These are phyloP conservation scores for Diplodia intermedia DNA, from an alignment of 2,329 filamentous ascomycete species.

Conservation along the genomic window DNA sequence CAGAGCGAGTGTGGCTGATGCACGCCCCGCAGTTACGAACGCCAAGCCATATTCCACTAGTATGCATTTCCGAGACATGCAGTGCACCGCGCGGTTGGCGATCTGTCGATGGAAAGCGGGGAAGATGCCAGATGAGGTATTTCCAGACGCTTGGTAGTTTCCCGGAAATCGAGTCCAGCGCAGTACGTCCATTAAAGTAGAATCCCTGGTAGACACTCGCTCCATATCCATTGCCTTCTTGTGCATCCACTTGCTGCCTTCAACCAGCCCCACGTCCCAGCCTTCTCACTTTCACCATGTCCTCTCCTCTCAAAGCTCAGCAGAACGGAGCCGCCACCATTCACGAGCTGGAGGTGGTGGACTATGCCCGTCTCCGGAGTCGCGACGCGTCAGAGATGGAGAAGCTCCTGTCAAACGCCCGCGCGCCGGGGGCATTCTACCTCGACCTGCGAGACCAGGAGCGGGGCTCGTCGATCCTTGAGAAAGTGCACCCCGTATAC, in stretches of 20 bases:
- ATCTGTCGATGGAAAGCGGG: too few relatives aligned
- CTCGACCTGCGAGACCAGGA: not conserved
- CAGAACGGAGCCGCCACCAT: not conserved
- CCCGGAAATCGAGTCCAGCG: too few relatives aligned
- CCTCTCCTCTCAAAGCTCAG: not conserved
- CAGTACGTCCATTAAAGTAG: too few relatives aligned
- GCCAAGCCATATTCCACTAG: too few relatives aligned
- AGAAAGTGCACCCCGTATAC: not conserved
- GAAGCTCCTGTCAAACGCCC: not conserved
- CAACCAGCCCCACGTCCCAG: not conserved
- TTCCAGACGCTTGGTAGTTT: too few relatives aligned
- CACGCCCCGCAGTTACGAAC: too few relatives aligned
- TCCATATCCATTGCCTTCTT: not conserved
- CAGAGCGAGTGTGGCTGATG: too few relatives aligned
- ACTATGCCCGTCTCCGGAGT: not conserved
- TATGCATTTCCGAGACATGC: too few relatives aligned
- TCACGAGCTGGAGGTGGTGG: not conserved
- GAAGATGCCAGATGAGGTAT: too few relatives aligned
- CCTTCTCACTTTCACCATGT: not conserved
- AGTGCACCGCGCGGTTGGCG: too few relatives aligned
- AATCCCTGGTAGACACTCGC: too few relatives aligned
- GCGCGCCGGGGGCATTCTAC: not conserved
- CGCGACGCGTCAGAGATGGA: not conserved
- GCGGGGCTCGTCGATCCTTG: not conserved
- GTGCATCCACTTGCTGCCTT: too few relatives aligned